Percentiles rank a stretch among this genome's conserved stretches.
These are phyloP conservation scores for Chenopodium formosanum DNA, from an alignment of 148 eudicot species.

Conservation along the genomic window DNA sequence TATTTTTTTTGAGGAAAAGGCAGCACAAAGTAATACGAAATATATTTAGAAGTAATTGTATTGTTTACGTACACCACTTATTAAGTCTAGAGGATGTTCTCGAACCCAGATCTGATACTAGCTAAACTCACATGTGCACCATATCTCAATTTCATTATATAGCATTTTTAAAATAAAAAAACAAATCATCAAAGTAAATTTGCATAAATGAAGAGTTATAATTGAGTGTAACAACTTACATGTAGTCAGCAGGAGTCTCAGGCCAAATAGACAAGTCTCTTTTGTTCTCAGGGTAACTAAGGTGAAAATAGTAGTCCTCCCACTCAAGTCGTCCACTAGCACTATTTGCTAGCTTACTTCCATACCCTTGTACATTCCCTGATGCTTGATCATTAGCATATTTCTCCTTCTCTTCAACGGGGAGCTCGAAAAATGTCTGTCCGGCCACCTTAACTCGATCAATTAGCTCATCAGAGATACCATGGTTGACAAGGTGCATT, in stretches of 20 bases:
- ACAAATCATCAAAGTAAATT: too few relatives aligned
- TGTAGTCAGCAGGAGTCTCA: constrained; percentile 64
- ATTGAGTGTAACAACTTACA: constrained; percentile 39
- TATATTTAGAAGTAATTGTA: too few relatives aligned
- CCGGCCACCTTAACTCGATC: constrained; percentile 71
- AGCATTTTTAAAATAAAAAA: too few relatives aligned
- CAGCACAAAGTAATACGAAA: too few relatives aligned
- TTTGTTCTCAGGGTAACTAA: constrained; percentile 64
- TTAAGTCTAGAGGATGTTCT: too few relatives aligned
- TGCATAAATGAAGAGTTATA: neutral
- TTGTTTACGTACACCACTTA: too few relatives aligned
- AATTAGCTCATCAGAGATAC: constrained; percentile 58
- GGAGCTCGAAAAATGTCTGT: constrained; percentile 55
- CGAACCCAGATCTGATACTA: too few relatives aligned
- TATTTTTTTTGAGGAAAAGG: too few relatives aligned
- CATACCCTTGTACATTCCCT: constrained; percentile 90
- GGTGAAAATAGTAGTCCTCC: constrained; percentile 93
- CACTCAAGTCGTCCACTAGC: constrained; percentile 82
- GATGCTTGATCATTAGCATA: constrained; percentile 79
- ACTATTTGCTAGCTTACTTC: constrained; percentile 86
- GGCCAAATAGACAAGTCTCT: constrained; percentile 85
- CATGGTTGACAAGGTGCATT: constrained; percentile 86
- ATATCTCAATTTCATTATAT: too few relatives aligned
- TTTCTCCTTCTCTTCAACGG: constrained; percentile 87
- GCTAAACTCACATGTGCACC: too few relatives aligned